Conservation (phyloP, 148 eudicot species). For the Polygonum aviculare region DNA sequence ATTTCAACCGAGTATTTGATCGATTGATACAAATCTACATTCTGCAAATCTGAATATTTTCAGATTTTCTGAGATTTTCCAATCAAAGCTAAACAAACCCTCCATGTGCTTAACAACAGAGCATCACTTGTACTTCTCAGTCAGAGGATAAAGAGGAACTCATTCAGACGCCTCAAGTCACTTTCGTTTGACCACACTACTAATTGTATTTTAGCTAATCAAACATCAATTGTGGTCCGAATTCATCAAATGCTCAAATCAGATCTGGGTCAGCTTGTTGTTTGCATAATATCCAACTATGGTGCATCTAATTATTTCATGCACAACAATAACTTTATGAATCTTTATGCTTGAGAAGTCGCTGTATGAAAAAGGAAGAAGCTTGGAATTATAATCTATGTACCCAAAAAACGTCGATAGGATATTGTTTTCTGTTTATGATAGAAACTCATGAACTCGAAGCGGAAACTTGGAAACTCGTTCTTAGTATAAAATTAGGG, state of each 20-base stretch:
- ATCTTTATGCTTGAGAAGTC: neutral
- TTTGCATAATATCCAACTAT: neutral
- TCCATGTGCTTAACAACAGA: constrained; percentile 1
- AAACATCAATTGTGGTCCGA: neutral
- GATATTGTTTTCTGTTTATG: no score
- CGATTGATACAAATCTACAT: neutral
- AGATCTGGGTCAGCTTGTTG: constrained; percentile 2
- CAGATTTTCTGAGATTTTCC: neutral
- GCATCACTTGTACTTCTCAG: neutral
- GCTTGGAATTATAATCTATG: neutral
- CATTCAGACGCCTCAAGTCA: neutral
- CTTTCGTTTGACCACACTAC: neutral
- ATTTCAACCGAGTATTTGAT: neutral
- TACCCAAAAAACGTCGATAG: no score
- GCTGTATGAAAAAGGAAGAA: neutral
- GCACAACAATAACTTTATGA: neutral
- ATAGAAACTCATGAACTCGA: no score
- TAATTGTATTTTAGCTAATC: neutral
- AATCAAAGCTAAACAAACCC: neutral
- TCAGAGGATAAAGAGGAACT: neutral
- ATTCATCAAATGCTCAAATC: neutral
- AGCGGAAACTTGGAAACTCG: no score
- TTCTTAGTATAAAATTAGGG: no score
- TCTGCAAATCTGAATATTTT: neutral
- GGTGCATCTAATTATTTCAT: neutral